Evolutionary conservation across 2,329 filamentous ascomycete species (phyloP), one percentile per base, ranked within the genome.

Genomic region (Venturiaceae sp.): DNA sequence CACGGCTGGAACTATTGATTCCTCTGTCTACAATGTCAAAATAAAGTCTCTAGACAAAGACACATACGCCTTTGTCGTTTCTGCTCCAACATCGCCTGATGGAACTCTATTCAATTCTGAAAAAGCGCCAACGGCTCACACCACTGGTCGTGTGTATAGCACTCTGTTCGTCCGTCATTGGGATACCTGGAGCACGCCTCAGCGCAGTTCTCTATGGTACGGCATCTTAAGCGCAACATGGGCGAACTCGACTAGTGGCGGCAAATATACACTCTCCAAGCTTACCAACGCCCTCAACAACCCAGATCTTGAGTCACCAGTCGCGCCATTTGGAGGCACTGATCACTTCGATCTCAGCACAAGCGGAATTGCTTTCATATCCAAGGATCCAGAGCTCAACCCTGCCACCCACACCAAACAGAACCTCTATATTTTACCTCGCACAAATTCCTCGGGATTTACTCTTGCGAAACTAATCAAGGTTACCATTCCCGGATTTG

Each of bases 161-260:
- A 83, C 81, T 53, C 81, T 92, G 28, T 94, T 89, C 66, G 87
- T 89, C 30, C 82, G 90, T 14, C 88, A 95, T 66, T 95, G 90
- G 90, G 89, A 95, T 68, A 72, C 80, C n/a, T 95, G 86, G 73
- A 76, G 84, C 28, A 83, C 81, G 0, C 80, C 84, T 50, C 85
- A 88, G 65, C 83, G 80, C 61, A 86, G 85, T 65, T 81, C 86
- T 2, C 78, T 96, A 30, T 94, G 86, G 79, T 88, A 89, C 32
- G 85, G 85, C 33, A 80, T 80, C 5, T 69, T 94, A 16, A 55
- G 60, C 44, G 63, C 62, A 2, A 69, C 67, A 36, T 66, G 65
- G 47, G 63, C 67, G 13, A 58, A 39, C 16, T 39, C 21, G 32
- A 50, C 39, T 32, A 50, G 54, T 14, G 71, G 47, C 14, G 58